phyloP scores from a whole-genome alignment of 2,329 filamentous ascomycete genomes.

The Fonsecaea erecta region DNA sequence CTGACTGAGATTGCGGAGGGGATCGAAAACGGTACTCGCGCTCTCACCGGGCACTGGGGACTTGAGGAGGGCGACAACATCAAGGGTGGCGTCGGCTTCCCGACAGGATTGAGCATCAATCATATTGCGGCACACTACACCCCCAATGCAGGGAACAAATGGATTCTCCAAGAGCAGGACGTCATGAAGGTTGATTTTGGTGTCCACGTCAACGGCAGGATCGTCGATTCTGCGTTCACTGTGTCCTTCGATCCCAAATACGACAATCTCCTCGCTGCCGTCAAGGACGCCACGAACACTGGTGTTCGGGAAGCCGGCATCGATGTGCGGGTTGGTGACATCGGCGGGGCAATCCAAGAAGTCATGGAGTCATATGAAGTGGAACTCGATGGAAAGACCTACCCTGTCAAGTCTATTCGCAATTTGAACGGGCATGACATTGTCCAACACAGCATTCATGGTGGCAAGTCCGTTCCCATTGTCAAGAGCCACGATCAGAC shows the following conservation, averaged over 20 bases:
- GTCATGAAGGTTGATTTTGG: constrained; percentile 77
- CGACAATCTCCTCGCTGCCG: constrained; percentile 68
- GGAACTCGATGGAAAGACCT: constrained; percentile 76
- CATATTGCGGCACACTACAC: constrained; percentile 86
- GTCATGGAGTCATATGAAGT: constrained; percentile 93
- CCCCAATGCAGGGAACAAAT: constrained; percentile 85
- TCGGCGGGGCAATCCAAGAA: constrained; percentile 83
- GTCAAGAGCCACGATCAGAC: constrained; percentile 86
- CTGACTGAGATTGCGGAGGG: constrained; percentile 82
- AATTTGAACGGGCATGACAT: constrained; percentile 92
- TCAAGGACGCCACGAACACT: constrained; percentile 71
- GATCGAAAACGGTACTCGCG: constrained; percentile 82
- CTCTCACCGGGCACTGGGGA: constrained; percentile 75
- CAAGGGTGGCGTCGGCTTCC: constrained; percentile 83
- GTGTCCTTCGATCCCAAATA: constrained; percentile 71
- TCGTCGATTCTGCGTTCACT: constrained; percentile 74
- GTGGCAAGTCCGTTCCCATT: constrained; percentile 90
- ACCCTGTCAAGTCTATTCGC: constrained; percentile 81
- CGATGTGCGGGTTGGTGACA: constrained; percentile 84
- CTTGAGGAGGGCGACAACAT: constrained; percentile 78
- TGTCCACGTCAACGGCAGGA: constrained; percentile 71
- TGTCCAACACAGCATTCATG: constrained; percentile 85
- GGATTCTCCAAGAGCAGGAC: constrained; percentile 66
- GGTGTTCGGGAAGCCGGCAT: constrained; percentile 89
- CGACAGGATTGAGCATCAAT: constrained; percentile 81